These are phyloP conservation scores for Trypanosoma lewisi DNA, from an alignment of 208 protist species.

Conservation along the genomic window DNA sequence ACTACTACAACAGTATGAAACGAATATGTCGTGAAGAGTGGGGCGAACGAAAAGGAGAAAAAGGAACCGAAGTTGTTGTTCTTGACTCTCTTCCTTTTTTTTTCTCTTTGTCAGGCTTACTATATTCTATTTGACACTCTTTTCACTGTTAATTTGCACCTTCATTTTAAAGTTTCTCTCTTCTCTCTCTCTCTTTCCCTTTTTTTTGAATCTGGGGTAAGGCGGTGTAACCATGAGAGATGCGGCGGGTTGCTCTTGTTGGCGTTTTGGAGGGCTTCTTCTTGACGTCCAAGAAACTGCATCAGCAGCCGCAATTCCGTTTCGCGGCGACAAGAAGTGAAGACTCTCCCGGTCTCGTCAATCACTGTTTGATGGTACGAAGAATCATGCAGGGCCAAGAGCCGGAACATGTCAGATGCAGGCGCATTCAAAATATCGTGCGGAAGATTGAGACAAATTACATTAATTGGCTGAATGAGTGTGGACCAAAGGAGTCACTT, in stretches of 20 bases:
- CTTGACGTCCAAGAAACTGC: neutral
- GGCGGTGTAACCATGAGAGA: constrained; percentile 4
- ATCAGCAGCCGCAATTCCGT: constrained; percentile 5
- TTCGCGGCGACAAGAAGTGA: neutral
- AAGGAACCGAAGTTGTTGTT: neutral
- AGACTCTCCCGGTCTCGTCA: constrained; percentile 7
- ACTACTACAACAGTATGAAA: no score
- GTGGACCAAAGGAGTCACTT: constrained; percentile 12
- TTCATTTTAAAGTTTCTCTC: neutral
- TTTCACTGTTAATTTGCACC: neutral
- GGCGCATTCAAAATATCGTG: constrained; percentile 49
- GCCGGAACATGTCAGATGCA: constrained; percentile 22
- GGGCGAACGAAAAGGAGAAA: neutral
- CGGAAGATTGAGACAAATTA: constrained; percentile 46
- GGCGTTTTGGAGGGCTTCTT: neutral
- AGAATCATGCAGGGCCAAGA: constrained; percentile 15
- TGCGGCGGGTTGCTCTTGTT: constrained; percentile 11
- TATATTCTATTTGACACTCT: neutral
- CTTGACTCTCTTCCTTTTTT: neutral
- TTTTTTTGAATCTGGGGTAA: neutral
- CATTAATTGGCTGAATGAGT: constrained; percentile 46
- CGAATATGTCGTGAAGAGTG: neutral
- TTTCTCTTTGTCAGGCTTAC: neutral
- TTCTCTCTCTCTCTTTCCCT: constrained; percentile 18
- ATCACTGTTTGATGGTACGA: constrained; percentile 29